Evolutionary conservation across 2,329 filamentous ascomycete genomes (phyloP).

Genomic region (Aspergillus pseudoterreus): DNA sequence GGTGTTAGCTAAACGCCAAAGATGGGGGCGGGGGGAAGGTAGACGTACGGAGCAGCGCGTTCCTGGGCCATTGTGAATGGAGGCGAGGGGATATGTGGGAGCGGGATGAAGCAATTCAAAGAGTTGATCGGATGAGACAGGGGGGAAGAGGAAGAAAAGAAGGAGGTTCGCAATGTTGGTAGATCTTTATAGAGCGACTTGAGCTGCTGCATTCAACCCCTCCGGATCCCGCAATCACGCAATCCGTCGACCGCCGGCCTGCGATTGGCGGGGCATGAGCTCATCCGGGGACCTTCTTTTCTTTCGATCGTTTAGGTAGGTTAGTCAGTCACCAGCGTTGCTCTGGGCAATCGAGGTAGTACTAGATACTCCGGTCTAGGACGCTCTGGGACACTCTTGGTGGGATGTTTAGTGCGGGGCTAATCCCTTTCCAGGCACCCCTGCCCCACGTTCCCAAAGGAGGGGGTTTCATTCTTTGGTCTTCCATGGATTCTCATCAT

Average conservation of each 20-base stretch:
- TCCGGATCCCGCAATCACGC: constrained; percentile 29
- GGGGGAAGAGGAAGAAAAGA: constrained; percentile 1
- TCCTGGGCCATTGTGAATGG: constrained; percentile 39
- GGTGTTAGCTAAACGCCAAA: background rate
- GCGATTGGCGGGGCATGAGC: constrained; percentile 26
- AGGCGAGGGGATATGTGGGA: background rate
- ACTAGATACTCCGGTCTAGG: too few species aligned
- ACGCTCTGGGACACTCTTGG: background rate
- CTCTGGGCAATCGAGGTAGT: too few species aligned
- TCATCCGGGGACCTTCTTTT: constrained; percentile 2
- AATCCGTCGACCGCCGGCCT: constrained; percentile 28
- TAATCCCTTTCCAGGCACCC: background rate
- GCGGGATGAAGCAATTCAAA: constrained; percentile 3
- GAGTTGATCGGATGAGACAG: constrained; percentile 4
- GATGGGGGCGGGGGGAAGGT: background rate
- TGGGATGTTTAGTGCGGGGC: constrained; percentile 25
- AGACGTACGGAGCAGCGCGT: constrained; percentile 41
- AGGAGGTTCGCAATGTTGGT: constrained; percentile 11
- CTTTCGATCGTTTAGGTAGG: background rate
- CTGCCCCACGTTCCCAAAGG: background rate
- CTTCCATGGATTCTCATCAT: background rate
- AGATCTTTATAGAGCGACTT: constrained; percentile 1
- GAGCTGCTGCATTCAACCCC: constrained; percentile 3
- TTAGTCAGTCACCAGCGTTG: too few species aligned
- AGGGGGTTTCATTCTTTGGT: background rate